Evolutionary conservation across 164 flowering plant species (phyloP).

Genomic region (Vitis labrusca): DNA sequence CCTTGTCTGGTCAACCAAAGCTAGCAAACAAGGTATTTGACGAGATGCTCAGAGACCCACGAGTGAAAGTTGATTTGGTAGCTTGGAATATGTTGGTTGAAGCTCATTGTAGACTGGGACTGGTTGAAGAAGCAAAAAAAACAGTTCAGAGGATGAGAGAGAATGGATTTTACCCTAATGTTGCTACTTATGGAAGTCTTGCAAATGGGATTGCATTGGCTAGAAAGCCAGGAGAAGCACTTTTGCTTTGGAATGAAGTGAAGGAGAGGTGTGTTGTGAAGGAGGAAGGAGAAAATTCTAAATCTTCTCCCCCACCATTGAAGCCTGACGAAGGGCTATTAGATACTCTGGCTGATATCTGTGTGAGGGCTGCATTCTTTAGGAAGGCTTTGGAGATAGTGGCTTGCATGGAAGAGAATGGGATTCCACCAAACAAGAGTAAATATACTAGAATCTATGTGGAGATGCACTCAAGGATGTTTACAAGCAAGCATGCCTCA

Average conservation of each 20-base stretch:
- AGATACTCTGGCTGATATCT: conserved; percentile 84
- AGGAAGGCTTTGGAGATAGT: conserved; percentile 89
- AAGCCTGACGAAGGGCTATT: conserved; percentile 88
- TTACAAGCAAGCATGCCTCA: conserved; percentile 98
- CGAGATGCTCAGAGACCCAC: conserved; percentile 80
- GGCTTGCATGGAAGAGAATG: conserved; percentile 95
- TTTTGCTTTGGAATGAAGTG: conserved; percentile 88
- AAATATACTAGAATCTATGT: conserved; percentile 82
- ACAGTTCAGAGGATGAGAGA: conserved; percentile 66
- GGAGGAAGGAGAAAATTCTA: conserved; percentile 23
- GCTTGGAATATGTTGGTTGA: conserved; percentile 98
- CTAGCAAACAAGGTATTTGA: conserved; percentile 78
- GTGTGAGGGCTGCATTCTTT: conserved; percentile 92
- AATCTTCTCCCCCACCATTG: conserved; percentile 45
- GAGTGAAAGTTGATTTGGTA: conserved; percentile 76
- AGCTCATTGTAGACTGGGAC: conserved; percentile 74
- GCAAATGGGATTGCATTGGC: conserved; percentile 86
- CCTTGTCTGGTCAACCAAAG: conserved; percentile 79
- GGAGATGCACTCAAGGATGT: conserved; percentile 98
- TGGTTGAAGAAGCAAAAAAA: conserved; percentile 77
- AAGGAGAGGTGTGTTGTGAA: conserved; percentile 58
- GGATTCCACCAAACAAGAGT: conserved; percentile 85
- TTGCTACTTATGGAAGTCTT: conserved; percentile 85
- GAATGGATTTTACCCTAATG: conserved; percentile 68
- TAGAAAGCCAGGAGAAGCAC: conserved; percentile 92